phyloP scores from a whole-genome alignment of 2,329 filamentous ascomycete genomes.

The Fusarium concolor region DNA sequence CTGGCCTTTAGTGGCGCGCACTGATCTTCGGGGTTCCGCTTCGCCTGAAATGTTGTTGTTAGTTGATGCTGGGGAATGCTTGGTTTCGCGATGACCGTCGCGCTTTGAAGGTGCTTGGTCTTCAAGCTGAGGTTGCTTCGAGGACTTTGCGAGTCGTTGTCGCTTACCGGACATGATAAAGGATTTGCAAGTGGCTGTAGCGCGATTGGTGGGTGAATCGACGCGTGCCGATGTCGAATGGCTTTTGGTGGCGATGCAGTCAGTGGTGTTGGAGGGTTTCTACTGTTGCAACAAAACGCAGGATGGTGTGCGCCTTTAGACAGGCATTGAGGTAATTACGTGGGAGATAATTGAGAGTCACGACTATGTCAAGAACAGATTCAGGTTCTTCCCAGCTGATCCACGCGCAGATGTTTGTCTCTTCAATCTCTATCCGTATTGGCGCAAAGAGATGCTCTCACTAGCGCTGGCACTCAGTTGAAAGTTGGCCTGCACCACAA shows the following conservation, averaged over 20 bases:
- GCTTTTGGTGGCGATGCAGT: slow-evolving; percentile 10
- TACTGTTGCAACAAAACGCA: slow-evolving; percentile 48
- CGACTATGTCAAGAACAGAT: slow-evolving; percentile 49
- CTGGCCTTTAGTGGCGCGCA: slow-evolving; percentile 95
- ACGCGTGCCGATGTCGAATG: slow-evolving; percentile 27
- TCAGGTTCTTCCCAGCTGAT: slow-evolving; percentile 43
- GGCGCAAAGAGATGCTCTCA: slow-evolving; percentile 28
- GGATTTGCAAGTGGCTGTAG: slow-evolving; percentile 11
- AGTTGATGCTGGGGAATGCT: slow-evolving; percentile 32
- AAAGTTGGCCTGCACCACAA: slow-evolving; percentile 7
- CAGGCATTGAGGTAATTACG: slow-evolving; percentile 50
- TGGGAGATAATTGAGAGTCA: slow-evolving; percentile 51
- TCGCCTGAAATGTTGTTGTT: slow-evolving; percentile 54
- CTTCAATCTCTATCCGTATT: slow-evolving; percentile 40
- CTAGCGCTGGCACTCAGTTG: slow-evolving; percentile 15
- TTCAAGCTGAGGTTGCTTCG: slow-evolving; percentile 25
- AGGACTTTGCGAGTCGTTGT: slow-evolving; percentile 36
- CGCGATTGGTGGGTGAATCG: slow-evolving; percentile 5
- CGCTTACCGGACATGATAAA: slow-evolving; percentile 54
- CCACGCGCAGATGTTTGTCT: slow-evolving; percentile 39
- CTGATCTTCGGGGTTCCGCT: slow-evolving; percentile 88
- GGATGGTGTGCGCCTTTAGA: slow-evolving; percentile 43
- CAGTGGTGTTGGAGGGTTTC: slow-evolving; percentile 36
- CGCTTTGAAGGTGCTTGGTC: slow-evolving; percentile 16
- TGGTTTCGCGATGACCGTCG: slow-evolving; percentile 21